Conservation (phyloP, 345 rosid genomes). For the Linum trigynum region DNA sequence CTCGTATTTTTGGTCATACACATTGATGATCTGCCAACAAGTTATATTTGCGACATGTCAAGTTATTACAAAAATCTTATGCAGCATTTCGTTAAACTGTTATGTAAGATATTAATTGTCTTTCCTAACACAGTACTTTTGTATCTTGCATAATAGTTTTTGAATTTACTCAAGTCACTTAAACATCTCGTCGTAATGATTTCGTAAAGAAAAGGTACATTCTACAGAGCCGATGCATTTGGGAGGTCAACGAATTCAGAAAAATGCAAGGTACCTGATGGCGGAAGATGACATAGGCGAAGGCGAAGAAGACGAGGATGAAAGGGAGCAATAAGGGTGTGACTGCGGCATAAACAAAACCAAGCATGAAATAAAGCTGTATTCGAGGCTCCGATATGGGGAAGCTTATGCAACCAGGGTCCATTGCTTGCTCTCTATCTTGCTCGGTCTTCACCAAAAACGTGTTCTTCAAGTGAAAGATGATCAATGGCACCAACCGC, state of each 20-base stretch:
- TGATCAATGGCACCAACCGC: constrained; percentile 60
- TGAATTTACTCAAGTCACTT: too few relatives aligned
- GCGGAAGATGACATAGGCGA: constrained; percentile 64
- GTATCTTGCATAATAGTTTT: too few relatives aligned
- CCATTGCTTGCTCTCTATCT: constrained; percentile 89
- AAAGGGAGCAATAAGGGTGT: constrained; percentile 84
- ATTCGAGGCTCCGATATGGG: constrained; percentile 68
- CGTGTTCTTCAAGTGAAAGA: constrained; percentile 73
- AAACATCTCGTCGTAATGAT: too few relatives aligned
- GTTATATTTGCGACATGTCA: too few relatives aligned
- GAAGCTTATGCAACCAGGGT: constrained; percentile 70
- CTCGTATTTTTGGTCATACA: constrained; percentile 78
- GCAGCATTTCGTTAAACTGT: too few relatives aligned
- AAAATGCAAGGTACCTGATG: constrained; percentile 63
- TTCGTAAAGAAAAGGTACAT: too few relatives aligned
- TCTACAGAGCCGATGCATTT: too few relatives aligned
- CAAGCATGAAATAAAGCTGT: constrained; percentile 79
- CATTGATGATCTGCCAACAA: constrained; percentile 61
- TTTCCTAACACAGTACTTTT: too few relatives aligned
- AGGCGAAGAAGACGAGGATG: constrained; percentile 73
- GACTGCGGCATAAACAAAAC: constrained; percentile 74
- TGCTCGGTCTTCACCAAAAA: constrained; percentile 85
- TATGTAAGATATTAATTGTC: too few relatives aligned
- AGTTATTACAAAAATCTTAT: too few relatives aligned
- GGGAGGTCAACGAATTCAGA: too few relatives aligned